These are phyloP conservation scores for Penium margaritaceum DNA, from an alignment of 139 green algal genomes.

Conservation along the genomic window DNA sequence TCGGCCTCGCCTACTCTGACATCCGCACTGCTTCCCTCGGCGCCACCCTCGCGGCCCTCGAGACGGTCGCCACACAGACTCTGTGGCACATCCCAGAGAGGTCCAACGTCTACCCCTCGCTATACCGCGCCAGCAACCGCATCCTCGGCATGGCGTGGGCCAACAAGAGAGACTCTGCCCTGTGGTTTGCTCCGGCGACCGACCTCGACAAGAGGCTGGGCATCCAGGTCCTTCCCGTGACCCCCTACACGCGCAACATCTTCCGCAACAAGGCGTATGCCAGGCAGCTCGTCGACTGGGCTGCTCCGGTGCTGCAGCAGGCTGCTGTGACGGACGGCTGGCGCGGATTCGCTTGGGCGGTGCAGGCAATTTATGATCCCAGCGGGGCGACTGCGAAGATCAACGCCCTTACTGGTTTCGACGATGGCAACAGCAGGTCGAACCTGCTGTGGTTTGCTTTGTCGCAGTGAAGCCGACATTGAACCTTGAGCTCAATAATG, in stretches of 20 bases:
- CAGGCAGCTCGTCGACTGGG: conserved; percentile 25
- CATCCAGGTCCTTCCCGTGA: conserved; percentile 51
- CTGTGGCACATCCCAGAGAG: conserved; percentile 46
- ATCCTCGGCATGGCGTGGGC: conserved; percentile 50
- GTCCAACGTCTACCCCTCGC: conserved; percentile 17
- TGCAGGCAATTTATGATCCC: conserved; percentile 25
- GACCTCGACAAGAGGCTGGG: conserved; percentile 43
- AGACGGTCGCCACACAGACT: conserved; percentile 30
- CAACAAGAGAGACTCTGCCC: conserved; percentile 48
- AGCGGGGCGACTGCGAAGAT: conserved; percentile 6
- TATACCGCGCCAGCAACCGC: conserved; percentile 21
- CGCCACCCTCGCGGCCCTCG: conserved; percentile 32
- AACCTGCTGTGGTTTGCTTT: conserved; percentile 40
- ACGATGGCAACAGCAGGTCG: conserved; percentile 29
- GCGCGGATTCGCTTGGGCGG: conserved; percentile 33
- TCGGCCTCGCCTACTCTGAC: conserved; percentile 40
- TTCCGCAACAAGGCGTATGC: neutral
- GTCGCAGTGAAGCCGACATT: too few relatives aligned
- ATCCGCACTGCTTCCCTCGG: conserved; percentile 33
- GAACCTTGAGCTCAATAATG: too few relatives aligned
- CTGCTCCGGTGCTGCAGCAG: neutral
- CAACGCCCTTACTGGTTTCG: conserved; percentile 4
- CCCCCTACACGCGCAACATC: conserved; percentile 20
- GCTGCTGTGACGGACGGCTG: conserved; percentile 4
- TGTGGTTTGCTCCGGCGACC: conserved; percentile 45